These are phyloP conservation scores for Ilyonectria sp. DNA, from an alignment of 2,329 filamentous ascomycete species.

Conservation along the genomic window DNA sequence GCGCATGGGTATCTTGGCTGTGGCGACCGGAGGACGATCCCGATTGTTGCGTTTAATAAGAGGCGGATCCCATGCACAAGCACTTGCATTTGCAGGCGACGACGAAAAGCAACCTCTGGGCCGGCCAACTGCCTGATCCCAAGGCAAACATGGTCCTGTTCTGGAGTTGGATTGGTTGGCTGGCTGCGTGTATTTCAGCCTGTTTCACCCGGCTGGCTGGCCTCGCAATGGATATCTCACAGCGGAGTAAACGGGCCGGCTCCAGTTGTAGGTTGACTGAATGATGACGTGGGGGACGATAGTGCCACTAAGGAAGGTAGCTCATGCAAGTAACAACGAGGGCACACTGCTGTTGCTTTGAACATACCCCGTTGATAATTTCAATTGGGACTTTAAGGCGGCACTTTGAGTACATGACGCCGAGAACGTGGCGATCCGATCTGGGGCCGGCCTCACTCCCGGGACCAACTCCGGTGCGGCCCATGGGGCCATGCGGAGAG, in stretches of 20 bases:
- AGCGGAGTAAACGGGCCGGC: conserved; percentile 28
- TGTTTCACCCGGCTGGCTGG: conserved; percentile 31
- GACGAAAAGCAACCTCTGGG: conserved; percentile 28
- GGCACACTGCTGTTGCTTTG: neutral
- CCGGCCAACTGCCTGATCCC: conserved; percentile 42
- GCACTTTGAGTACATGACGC: neutral
- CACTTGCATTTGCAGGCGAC: conserved; percentile 6
- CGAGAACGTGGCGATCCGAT: neutral
- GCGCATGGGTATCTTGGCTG: neutral
- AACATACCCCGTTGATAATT: neutral
- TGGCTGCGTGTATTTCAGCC: conserved; percentile 30
- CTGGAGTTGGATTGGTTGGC: conserved; percentile 36
- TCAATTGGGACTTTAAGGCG: neutral
- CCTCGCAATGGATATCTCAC: conserved; percentile 27
- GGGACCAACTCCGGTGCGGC: conserved; percentile 37
- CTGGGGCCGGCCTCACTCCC: conserved; percentile 38
- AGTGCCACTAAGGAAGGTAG: neutral
- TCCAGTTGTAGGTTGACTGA: neutral
- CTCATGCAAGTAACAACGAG: neutral
- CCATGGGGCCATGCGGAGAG: conserved; percentile 25
- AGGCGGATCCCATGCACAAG: neutral
- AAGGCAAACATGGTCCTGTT: conserved; percentile 39
- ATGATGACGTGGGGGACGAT: neutral
- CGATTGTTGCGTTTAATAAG: conserved; percentile 16
- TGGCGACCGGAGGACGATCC: conserved; percentile 19